Evolutionary conservation across 2,329 filamentous ascomycete genomes (phyloP).

Genomic region (Alternaria sp.): DNA sequence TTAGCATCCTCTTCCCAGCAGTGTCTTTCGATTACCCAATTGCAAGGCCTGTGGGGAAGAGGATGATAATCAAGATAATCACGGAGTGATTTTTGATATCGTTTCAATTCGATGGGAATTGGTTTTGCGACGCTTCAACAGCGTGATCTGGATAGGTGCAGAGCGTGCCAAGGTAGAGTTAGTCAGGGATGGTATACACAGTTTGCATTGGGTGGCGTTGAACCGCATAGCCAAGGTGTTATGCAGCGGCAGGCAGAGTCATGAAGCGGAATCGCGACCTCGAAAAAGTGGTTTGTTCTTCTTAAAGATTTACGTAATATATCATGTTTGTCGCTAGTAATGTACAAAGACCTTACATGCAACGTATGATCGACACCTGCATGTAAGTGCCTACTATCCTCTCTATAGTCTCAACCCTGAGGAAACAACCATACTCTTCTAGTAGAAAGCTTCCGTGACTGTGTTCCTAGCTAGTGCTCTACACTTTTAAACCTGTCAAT

Average conservation of each 20-base stretch:
- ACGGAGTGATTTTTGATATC: neutral
- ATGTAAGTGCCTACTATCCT: neutral
- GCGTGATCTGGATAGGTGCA: neutral
- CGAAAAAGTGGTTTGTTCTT: neutral
- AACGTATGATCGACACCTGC: neutral
- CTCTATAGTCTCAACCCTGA: neutral
- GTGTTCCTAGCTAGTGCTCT: neutral
- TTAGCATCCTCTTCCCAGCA: slow-evolving; percentile 33
- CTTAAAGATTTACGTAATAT: neutral
- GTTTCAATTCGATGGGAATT: neutral
- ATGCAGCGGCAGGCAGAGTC: neutral
- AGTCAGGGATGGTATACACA: neutral
- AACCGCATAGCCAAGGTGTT: slow-evolving; percentile 2
- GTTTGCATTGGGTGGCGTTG: slow-evolving; percentile 4
- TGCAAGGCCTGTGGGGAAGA: slow-evolving; percentile 38
- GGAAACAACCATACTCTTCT: neutral
- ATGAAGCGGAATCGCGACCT: neutral
- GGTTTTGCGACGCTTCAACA: neutral
- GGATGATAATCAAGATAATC: slow-evolving; percentile 19
- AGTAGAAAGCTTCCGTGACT: neutral
- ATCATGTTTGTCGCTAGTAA: neutral
- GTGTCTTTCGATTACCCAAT: slow-evolving; percentile 31
- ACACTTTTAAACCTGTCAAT: slow-evolving; percentile 10
- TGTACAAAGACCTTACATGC: neutral
- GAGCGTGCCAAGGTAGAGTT: neutral